Base-by-base conservation (phyloP, 495 filamentous ascomycete species). In the Xylaria scruposa region DNA sequence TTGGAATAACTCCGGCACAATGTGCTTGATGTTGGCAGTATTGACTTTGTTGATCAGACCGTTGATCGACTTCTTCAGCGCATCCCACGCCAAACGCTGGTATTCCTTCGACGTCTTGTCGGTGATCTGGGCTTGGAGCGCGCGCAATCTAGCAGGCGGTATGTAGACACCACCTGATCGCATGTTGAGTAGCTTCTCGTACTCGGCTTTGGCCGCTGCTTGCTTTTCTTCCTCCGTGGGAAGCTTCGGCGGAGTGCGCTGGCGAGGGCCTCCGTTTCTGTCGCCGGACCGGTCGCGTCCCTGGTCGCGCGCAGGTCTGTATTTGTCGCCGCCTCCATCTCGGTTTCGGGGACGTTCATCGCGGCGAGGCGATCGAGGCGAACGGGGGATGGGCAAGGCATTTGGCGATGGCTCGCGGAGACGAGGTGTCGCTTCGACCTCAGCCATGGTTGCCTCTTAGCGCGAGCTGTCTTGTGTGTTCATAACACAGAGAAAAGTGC, bases 21-120 rank as follows among this genome's bases (percentile, higher is more conserved):
- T 97, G 76, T 92, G 89, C 81, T 98, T 98, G 86, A 99, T 98
- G 76, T 99, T 99, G 24, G 91, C 92, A 49, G 93, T 91, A 81
- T 98, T 99, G 83, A 97, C 91, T 81, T 99, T 99, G 85, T 99
- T 99, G 84, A 98, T 95, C 38, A 99, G 83, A 76, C 96, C 96
- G 78, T 99, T 98, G 84, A 99, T 97, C 24, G 92, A 95, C 85
- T 99, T 99, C 84, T 99, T 99, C 78, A 98, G 80, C 12, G 96
- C 95, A 80, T 98, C 97, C 97, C 97, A 98, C 2, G 95, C 94
- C 93, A 99, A 96, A 63, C 97, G 92, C 85, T 99, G 96, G 80
- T 97, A 99, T 81, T 99, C 97, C 81, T 97, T 97, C 81, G 91
- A 96, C 56, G 83, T 90, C 85, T 97, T 97, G 81, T 99, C 96